phyloP scores from a whole-genome alignment of 106 monocot genomes.

The Allium fistulosum region DNA sequence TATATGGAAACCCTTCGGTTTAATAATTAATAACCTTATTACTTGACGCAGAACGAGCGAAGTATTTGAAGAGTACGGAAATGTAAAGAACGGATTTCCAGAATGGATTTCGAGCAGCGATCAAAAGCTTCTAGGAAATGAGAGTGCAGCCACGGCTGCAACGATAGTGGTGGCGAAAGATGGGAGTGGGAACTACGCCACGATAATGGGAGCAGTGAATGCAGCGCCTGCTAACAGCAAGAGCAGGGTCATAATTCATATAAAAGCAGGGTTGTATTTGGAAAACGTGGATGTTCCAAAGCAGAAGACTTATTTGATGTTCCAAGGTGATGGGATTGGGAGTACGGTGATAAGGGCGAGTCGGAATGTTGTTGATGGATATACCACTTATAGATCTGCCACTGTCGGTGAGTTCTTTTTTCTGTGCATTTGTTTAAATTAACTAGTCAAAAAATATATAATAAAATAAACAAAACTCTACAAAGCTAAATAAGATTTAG shows the following conservation, averaged over 20 bases:
- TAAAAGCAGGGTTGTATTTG: conserved; percentile 43
- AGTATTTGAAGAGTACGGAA: background rate
- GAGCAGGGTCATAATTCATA: conserved; percentile 32
- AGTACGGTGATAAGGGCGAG: conserved; percentile 41
- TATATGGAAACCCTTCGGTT: too few relatives aligned
- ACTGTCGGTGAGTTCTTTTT: conserved; percentile 17
- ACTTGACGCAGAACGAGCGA: background rate
- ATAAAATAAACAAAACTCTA: background rate
- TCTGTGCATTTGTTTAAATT: background rate
- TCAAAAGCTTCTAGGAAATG: background rate
- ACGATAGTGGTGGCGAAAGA: conserved; percentile 33
- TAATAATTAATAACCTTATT: too few relatives aligned
- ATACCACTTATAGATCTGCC: conserved; percentile 41
- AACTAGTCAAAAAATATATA: too few relatives aligned
- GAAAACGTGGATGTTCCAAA: conserved; percentile 41
- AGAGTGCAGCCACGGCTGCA: background rate
- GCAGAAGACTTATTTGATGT: conserved; percentile 40
- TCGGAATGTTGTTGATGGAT: conserved; percentile 32
- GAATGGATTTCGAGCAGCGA: background rate
- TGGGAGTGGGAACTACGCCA: conserved; percentile 46
- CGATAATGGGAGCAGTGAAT: conserved; percentile 28
- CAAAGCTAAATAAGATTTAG: background rate
- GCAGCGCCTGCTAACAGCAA: conserved; percentile 33
- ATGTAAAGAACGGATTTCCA: background rate
- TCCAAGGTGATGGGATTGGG: conserved; percentile 43